Evolutionary conservation across 805 yeast species (phyloP).

Genomic region (Candida tallmaniae): DNA sequence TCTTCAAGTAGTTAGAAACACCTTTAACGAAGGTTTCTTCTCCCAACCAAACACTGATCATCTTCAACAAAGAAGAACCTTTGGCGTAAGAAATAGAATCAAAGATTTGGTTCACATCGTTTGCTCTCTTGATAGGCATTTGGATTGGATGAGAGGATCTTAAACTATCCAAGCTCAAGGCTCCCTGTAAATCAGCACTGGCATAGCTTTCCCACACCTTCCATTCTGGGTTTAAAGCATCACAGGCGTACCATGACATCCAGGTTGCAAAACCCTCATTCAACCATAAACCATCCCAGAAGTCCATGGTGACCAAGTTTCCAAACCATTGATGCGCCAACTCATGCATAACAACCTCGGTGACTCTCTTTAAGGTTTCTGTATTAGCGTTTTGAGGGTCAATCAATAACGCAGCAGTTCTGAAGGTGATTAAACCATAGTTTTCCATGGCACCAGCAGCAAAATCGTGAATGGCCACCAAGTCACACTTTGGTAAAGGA

Average conservation of each 20-base stretch:
- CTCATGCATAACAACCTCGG: conserved; percentile 85
- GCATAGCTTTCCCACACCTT: conserved; percentile 84
- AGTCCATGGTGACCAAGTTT: conserved; percentile 84
- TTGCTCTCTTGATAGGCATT: conserved; percentile 74
- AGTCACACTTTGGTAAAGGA: conserved; percentile 76
- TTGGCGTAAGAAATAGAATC: conserved; percentile 81
- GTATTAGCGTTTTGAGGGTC: conserved; percentile 68
- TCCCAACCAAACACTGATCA: conserved; percentile 78
- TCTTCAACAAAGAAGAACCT: conserved; percentile 74
- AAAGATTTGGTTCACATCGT: conserved; percentile 78
- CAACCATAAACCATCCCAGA: conserved; percentile 90
- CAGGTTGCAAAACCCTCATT: conserved; percentile 90
- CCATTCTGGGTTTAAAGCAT: conserved; percentile 77
- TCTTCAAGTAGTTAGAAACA: conserved; percentile 70
- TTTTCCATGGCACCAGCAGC: conserved; percentile 90
- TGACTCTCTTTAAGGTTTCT: conserved; percentile 65
- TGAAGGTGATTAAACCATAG: conserved; percentile 75
- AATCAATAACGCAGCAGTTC: conserved; percentile 69
- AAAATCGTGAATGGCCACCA: conserved; percentile 80
- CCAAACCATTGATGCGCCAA: conserved; percentile 94
- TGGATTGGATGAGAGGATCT: conserved; percentile 85
- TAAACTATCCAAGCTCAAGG: conserved; percentile 69
- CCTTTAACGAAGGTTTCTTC: conserved; percentile 75
- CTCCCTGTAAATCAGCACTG: conserved; percentile 69
- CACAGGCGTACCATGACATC: conserved; percentile 85